Evolutionary conservation across 139 green algal genomes (phyloP), one percentile per base, ranked within the genome.

Genomic region (Zygnema cylindricum): DNA sequence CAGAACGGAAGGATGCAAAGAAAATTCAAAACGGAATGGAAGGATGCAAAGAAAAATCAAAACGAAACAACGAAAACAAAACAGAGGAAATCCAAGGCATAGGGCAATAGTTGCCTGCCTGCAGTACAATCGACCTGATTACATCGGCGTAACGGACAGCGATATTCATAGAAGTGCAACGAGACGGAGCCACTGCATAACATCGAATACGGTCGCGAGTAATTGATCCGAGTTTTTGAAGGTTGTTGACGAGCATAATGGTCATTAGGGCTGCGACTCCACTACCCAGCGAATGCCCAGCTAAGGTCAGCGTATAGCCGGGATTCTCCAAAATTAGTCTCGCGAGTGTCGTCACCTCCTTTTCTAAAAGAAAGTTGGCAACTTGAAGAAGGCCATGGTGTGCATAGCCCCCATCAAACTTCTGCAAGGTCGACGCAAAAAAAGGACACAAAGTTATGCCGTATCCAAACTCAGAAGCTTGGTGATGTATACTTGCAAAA

Each of bases 71-170:
- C n/a, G n/a, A n/a, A n/a, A n/a, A n/a, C n/a, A n/a, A n/a, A n/a
- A n/a, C n/a, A n/a, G n/a, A n/a, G n/a, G n/a, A n/a, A n/a, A n/a
- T n/a, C n/a, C n/a, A n/a, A n/a, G n/a, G n/a, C n/a, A n/a, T n/a
- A n/a, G n/a, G n/a, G n/a, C n/a, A n/a, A n/a, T n/a, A n/a, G 71
- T 11, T 30, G 71, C 7, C 1, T 71, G 81, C 82, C 82, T 89
- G 84, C 69, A 89, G 33, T 54, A 89, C 84, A 2, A 89, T 85
- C 30, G 69, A 85, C 22, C 39, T 89, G 69, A 89, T 89, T 11
- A 30, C 3, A 40, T 89, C 84, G 33, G 84, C 69, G 36, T 89
- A 89, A 36, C 77, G 77, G 30, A 89, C 77, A 25, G 69, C 25
- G 30, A 89, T 63, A 40, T 89, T 89, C 71, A 89, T 43, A 2